phyloP scores from a whole-genome alignment of 2,329 filamentous ascomycete species.

The Cladobotryum protrusum region DNA sequence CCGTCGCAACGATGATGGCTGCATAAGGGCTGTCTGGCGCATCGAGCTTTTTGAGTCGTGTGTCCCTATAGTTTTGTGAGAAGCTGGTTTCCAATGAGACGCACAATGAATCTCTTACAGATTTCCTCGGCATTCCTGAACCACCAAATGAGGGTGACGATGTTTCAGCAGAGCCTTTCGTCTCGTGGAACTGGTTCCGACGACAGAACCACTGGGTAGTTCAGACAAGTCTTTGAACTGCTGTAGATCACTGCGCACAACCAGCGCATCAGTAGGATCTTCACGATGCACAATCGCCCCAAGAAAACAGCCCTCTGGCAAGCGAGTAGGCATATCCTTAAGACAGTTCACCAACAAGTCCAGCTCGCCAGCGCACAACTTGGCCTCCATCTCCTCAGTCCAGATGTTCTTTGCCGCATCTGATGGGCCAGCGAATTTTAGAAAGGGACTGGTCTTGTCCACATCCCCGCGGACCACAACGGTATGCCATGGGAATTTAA shows the following conservation, averaged over 20 bases:
- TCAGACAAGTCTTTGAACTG: conserved; percentile 11
- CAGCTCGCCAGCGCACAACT: conserved; percentile 10
- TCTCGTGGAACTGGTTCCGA: conserved; percentile 8
- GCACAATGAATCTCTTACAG: background rate
- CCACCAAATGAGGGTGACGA: no score
- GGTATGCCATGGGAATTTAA: no score
- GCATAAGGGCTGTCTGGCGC: conserved; percentile 9
- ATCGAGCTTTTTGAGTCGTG: conserved; percentile 13
- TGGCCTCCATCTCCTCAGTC: conserved; percentile 13
- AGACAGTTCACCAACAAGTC: conserved; percentile 13
- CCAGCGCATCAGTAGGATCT: conserved; percentile 12
- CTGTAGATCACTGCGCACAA: conserved; percentile 7
- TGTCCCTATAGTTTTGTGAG: conserved; percentile 8
- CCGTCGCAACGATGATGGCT: conserved; percentile 13
- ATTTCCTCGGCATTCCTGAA: no score
- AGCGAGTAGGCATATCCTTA: conserved; percentile 14
- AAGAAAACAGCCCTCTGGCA: conserved; percentile 10
- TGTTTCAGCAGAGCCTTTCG: no score
- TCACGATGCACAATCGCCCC: conserved; percentile 11
- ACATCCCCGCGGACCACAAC: conserved; percentile 15
- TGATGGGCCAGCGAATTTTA: conserved; percentile 15
- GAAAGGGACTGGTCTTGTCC: conserved; percentile 15
- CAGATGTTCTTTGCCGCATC: conserved; percentile 15
- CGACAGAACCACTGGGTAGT: conserved; percentile 11
- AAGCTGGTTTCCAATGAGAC: background rate